phyloP scores from a whole-genome alignment of 257 asterid species.

The Rauvolfia tetraphylla region DNA sequence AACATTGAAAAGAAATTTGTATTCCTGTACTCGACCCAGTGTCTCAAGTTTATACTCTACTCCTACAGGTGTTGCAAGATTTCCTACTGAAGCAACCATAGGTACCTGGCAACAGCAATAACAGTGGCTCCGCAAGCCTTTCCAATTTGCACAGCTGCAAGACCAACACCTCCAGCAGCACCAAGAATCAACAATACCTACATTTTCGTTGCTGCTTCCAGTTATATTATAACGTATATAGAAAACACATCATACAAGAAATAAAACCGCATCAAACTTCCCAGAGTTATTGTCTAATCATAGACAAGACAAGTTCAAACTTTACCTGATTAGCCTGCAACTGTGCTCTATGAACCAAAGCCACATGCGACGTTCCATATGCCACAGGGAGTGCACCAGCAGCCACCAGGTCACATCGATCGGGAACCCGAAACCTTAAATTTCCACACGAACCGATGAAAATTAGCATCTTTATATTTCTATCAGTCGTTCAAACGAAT shows the following conservation, averaged over 20 bases:
- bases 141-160: slow-evolving; percentile 93
- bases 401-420: slow-evolving; percentile 82
- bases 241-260: neutral
- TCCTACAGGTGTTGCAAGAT: no score
- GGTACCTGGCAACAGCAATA: slow-evolving; percentile 89
- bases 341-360: slow-evolving; percentile 83
- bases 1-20: slow-evolving; percentile 3
- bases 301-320: slow-evolving; percentile 3
- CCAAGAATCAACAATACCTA: slow-evolving; percentile 97
- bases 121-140: slow-evolving; percentile 80
- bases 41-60: neutral
- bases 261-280: neutral
- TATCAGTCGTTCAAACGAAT: no score
- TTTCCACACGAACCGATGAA: slow-evolving; percentile 13
- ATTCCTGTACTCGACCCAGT: neutral
- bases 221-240: slow-evolving; percentile 14
- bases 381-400: slow-evolving; percentile 92
- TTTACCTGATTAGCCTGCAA: slow-evolving; percentile 61
- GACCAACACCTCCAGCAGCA: slow-evolving; percentile 99
- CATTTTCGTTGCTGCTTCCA: slow-evolving; percentile 9
- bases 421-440: slow-evolving; percentile 68
- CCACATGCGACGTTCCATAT: slow-evolving; percentile 93
- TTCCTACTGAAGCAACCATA: neutral
- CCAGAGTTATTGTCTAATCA: slow-evolving; percentile 9
- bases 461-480: slow-evolving; percentile 4